Percentiles rank a stretch among this genome's conserved stretches.
phyloP scores from a whole-genome alignment of 192 early-diverging fungal species.

The Backusella morwellensis region DNA sequence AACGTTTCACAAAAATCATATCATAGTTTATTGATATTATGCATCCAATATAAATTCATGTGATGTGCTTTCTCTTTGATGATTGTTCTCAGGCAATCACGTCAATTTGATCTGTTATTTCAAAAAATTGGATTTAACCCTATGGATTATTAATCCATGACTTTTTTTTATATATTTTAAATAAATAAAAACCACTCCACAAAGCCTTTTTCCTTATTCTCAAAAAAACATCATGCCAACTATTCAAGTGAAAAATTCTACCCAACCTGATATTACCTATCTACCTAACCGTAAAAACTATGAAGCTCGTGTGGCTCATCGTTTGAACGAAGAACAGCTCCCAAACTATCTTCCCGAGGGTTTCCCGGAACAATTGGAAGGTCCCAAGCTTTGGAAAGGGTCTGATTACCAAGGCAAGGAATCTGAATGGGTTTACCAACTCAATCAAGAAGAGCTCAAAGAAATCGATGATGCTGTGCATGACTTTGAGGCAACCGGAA shows the following conservation, averaged over 20 bases:
- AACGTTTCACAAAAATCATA: not conserved
- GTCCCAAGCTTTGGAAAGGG: slow-evolving; percentile 28
- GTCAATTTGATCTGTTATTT: not conserved
- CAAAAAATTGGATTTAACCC: not conserved
- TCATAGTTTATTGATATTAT: not conserved
- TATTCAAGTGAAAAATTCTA: slow-evolving; percentile 21
- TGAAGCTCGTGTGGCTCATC: slow-evolving; percentile 22
- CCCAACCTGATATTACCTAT: slow-evolving; percentile 31
- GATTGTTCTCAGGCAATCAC: not conserved
- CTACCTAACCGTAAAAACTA: slow-evolving; percentile 23
- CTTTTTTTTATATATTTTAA: not conserved
- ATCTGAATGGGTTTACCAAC: slow-evolving; percentile 22
- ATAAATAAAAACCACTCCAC: not conserved
- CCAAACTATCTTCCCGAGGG: slow-evolving; percentile 19
- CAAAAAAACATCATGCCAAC: slow-evolving; percentile 21
- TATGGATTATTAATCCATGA: not conserved
- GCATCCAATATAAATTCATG: not conserved
- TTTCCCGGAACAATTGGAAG: slow-evolving; percentile 22
- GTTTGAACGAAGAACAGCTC: slow-evolving; percentile 19
- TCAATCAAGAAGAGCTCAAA: slow-evolving; percentile 16
- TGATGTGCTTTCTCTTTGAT: not conserved
- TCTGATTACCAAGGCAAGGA: slow-evolving; percentile 22
- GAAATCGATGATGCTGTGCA: slow-evolving; percentile 21
- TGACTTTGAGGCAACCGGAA: slow-evolving; percentile 14
- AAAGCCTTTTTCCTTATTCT: not conserved